Percentiles rank a stretch among this genome's conserved stretches.
phyloP scores from a whole-genome alignment of 352 stramenopile genomes.

The Paralagenidium karlingii region DNA sequence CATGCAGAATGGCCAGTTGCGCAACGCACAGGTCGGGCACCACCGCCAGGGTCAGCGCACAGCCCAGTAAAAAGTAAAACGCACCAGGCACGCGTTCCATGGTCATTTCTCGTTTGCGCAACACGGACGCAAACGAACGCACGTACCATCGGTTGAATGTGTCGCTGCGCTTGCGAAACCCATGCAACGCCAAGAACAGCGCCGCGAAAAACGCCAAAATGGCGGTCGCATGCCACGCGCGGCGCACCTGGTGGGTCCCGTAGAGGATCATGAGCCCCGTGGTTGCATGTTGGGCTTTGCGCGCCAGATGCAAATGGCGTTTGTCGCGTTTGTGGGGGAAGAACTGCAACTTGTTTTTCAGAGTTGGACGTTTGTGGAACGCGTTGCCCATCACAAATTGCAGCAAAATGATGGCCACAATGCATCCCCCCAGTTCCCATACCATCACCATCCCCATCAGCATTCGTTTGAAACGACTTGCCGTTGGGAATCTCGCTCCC shows the following conservation, averaged over 20 bases:
- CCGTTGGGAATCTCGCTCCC: no score
- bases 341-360: no score
- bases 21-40: slow-evolving; percentile 23
- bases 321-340: no score
- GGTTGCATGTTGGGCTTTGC: slow-evolving; percentile 31
- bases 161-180: slow-evolving; percentile 12
- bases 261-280: slow-evolving; percentile 35
- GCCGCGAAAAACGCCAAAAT: slow-evolving; percentile 17
- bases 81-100: slow-evolving; percentile 22
- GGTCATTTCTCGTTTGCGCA: slow-evolving; percentile 29
- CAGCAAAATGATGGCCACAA: no score
- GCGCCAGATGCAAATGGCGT: slow-evolving; percentile 33
- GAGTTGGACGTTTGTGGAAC: no score
- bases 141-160: slow-evolving; percentile 23
- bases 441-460: no score
- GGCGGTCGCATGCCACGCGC: no score
- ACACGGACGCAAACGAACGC: slow-evolving; percentile 20
- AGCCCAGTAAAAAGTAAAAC: slow-evolving; percentile 49
- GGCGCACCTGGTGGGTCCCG: slow-evolving; percentile 5
- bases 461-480: no score
- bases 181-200: slow-evolving; percentile 20
- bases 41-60: slow-evolving; percentile 16
- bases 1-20: slow-evolving; percentile 38
- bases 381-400: no score
- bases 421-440: no score